Evolutionary conservation across 148 eudicot genomes (phyloP), one percentile per base, ranked within the genome.

Genomic region (Vaccinium macrocarpon): DNA sequence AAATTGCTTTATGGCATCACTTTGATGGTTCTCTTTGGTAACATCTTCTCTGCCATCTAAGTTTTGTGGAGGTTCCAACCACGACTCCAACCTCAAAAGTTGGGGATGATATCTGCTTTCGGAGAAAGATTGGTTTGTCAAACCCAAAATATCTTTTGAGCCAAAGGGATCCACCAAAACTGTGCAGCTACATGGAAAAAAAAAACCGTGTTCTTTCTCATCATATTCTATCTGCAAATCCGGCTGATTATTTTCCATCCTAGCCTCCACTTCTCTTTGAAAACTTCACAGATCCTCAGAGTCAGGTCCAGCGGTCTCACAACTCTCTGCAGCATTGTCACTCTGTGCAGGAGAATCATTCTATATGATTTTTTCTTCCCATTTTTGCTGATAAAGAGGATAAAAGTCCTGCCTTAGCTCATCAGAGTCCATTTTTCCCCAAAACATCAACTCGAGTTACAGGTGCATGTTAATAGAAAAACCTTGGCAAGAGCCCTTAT

Each of bases 341-440:
- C 86, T 89, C 46, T 87, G 79, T 27, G 84, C 38, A 84, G 98
- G 95, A 48, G 98, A 91, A 79, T 88, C 87, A 32, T 92, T 94
- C 98, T 96, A 97, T 51, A 97, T 89, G 83, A 97, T 97, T 85
- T 84, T 80, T 50, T 93, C 92, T 88, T 97, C 99, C 99, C 99
- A 97, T 85, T 93, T 93, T 80, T 91, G 91, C 88, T 95, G 98
- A 88, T 95, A 96, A 86, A 97, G 94, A 81, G 94, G 91, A 85
- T 90, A 89, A 82, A 91, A 83, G 89, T 93, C 94, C 85, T 86
- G 91, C 86, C 86, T 87, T 56, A 57, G 79, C 76, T 70, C 88
- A 79, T 89, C 89, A 79, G 25, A 86, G 75, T 85, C 93, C 81
- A 84, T 52, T 23, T n/a, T 77, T 32, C 35, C 82, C 80, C 62